Evolutionary conservation across 768 basidiomycete genomes (phyloP).

Genomic region (Hericium rajendrae): DNA sequence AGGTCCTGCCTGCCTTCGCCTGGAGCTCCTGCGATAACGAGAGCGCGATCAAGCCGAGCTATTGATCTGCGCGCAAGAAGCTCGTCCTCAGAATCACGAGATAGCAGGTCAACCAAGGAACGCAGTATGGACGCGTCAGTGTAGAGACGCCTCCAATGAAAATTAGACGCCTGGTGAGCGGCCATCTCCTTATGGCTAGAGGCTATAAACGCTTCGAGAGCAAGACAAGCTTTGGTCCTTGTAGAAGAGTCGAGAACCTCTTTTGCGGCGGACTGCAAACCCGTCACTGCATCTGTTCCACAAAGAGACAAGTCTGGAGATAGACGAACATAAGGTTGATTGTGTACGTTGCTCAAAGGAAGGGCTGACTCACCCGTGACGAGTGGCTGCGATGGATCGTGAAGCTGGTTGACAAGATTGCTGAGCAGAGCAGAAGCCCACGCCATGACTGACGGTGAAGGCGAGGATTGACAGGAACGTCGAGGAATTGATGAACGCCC

Average conservation of each 20-base stretch:
- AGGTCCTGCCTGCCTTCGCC: slow-evolving; percentile 51
- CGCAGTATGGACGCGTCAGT: slow-evolving; percentile 65
- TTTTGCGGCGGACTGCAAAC: slow-evolving; percentile 6
- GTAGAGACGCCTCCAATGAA: slow-evolving; percentile 60
- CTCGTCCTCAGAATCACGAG: slow-evolving; percentile 8
- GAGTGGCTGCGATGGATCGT: slow-evolving; percentile 5
- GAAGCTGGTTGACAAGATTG: slow-evolving; percentile 1
- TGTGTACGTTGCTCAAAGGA: background rate
- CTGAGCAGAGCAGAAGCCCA: slow-evolving; percentile 1
- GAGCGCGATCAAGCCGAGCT: slow-evolving; percentile 60
- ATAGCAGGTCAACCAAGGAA: slow-evolving; percentile 29
- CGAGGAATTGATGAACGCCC: background rate
- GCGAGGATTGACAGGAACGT: background rate
- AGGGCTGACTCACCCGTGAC: background rate
- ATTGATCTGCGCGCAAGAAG: slow-evolving; percentile 36
- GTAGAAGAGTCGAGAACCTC: background rate
- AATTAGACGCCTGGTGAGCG: slow-evolving; percentile 21
- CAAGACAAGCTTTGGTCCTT: slow-evolving; percentile 1
- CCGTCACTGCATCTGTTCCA: slow-evolving; percentile 25
- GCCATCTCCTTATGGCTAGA: slow-evolving; percentile 44
- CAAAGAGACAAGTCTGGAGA: slow-evolving; percentile 7
- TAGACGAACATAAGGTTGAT: background rate
- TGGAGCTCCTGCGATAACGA: slow-evolving; percentile 76
- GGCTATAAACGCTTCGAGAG: slow-evolving; percentile 34
- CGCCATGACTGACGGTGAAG: slow-evolving; percentile 4